A percentile compares a stretch with the other conserved stretches of the same genome.
phyloP scores from a whole-genome alignment of 768 basidiomycete species.

The Pleurotus eryngii region DNA sequence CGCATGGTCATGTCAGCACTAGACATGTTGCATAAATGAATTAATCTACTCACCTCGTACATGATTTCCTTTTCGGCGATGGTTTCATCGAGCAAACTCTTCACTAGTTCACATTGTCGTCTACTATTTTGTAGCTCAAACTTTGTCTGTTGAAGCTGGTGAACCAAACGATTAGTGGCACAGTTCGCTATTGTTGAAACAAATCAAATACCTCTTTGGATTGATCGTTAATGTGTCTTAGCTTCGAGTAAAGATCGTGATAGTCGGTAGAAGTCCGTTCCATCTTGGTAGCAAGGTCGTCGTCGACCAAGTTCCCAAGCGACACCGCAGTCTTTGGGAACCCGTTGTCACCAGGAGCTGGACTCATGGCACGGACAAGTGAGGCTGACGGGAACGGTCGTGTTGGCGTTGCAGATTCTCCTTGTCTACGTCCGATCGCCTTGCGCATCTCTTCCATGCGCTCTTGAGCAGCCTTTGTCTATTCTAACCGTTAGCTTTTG shows the following conservation, averaged over 20 bases:
- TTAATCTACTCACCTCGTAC: conserved; percentile 65
- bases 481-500: background rate
- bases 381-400: conserved; percentile 33
- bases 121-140: conserved; percentile 66
- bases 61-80: conserved; percentile 90
- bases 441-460: conserved; percentile 83
- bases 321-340: conserved; percentile 27
- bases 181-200: background rate
- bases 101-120: conserved; percentile 77
- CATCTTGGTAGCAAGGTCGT: conserved; percentile 62
- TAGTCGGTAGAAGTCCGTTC: conserved; percentile 49
- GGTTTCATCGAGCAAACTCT: conserved; percentile 70
- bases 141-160: conserved; percentile 58
- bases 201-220: conserved; percentile 52
- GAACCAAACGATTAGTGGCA: background rate
- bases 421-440: conserved; percentile 60
- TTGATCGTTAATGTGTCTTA: conserved; percentile 46
- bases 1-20: conserved; percentile 1
- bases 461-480: conserved; percentile 76
- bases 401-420: conserved; percentile 46
- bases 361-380: conserved; percentile 18
- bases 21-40: background rate
- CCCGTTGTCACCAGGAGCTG: background rate
- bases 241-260: conserved; percentile 48
- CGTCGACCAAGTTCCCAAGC: conserved; percentile 51